These are phyloP conservation scores for Xenoacremonium recifei DNA, from an alignment of 2,329 filamentous ascomycete species.

Conservation along the genomic window DNA sequence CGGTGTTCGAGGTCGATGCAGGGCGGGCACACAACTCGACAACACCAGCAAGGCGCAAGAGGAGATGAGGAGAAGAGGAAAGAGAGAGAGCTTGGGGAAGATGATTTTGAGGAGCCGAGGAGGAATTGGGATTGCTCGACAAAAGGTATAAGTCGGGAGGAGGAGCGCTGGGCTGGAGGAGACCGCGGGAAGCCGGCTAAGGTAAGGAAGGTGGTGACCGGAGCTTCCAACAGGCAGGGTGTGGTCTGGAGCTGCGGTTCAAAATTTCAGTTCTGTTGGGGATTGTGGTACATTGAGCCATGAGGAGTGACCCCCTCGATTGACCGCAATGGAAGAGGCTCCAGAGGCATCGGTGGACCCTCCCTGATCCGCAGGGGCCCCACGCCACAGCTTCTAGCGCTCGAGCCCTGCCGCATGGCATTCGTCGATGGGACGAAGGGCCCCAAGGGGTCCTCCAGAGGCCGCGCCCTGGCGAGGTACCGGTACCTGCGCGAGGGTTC, in stretches of 20 bases:
- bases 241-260: conserved; percentile 16
- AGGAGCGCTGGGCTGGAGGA: conserved; percentile 24
- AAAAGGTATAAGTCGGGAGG: conserved; percentile 29
- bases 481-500: conserved; percentile 17
- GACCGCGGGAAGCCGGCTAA: conserved; percentile 14
- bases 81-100: conserved; percentile 28
- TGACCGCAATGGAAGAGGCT: conserved; percentile 24
- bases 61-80: conserved; percentile 13
- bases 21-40: conserved; percentile 26
- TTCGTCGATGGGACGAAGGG: conserved; percentile 8
- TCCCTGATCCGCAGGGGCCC: conserved; percentile 26
- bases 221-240: neutral
- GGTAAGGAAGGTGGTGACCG: conserved; percentile 8
- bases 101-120: conserved; percentile 20
- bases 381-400: conserved; percentile 18
- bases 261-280: conserved; percentile 43
- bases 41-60: conserved; percentile 27
- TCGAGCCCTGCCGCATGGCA: neutral
- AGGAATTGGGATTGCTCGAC: conserved; percentile 19
- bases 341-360: too few species aligned
- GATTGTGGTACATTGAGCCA: conserved; percentile 19
- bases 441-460: conserved; percentile 2
- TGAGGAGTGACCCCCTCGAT: neutral
- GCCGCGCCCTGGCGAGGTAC: conserved; percentile 13
- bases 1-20: conserved; percentile 16